A percentile compares a stretch with the other conserved stretches of the same genome.
These are phyloP conservation scores for Nakaseomyces uthaithaninus DNA, from an alignment of 1,139 yeast genomes.

Conservation along the genomic window DNA sequence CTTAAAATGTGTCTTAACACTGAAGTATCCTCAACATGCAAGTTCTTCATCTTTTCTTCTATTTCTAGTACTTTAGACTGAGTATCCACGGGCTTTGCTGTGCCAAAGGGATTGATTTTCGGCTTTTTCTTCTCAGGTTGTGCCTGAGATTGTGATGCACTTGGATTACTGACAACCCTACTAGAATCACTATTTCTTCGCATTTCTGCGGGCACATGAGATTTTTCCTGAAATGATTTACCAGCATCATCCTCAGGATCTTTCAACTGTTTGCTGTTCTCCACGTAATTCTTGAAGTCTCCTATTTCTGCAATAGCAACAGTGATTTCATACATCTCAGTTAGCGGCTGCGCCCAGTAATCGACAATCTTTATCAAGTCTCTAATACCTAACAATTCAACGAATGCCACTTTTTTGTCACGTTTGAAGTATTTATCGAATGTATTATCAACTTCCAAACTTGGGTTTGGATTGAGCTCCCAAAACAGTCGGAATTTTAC, in stretches of 20 bases:
- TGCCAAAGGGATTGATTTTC: constrained; percentile 45
- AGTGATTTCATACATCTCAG: constrained; percentile 24
- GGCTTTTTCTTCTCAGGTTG: constrained; percentile 29
- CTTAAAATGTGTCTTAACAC: constrained; percentile 40
- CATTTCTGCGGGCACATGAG: constrained; percentile 8
- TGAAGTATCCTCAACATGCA: constrained; percentile 45
- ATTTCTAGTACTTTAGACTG: constrained; percentile 40
- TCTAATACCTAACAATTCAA: constrained; percentile 41
- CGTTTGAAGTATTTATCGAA: constrained; percentile 31
- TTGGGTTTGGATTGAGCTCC: constrained; percentile 33
- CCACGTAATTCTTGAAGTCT: constrained; percentile 29
- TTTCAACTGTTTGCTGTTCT: constrained; percentile 19
- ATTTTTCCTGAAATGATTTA: constrained; percentile 18
- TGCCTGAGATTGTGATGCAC: neutral
- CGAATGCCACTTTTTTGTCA: constrained; percentile 50
- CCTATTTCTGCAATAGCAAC: constrained; percentile 25
- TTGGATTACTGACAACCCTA: neutral
- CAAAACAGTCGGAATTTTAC: constrained; percentile 36
- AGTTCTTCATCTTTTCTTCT: constrained; percentile 41
- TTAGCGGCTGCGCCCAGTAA: constrained; percentile 27
- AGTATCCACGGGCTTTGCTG: constrained; percentile 48
- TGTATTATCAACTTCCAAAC: constrained; percentile 20
- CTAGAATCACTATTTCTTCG: neutral
- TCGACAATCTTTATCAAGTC: constrained; percentile 39
- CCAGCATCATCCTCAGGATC: constrained; percentile 25